Base-by-base conservation (phyloP, 495 filamentous ascomycete genomes). In the Aspergillus bertholletiae region DNA sequence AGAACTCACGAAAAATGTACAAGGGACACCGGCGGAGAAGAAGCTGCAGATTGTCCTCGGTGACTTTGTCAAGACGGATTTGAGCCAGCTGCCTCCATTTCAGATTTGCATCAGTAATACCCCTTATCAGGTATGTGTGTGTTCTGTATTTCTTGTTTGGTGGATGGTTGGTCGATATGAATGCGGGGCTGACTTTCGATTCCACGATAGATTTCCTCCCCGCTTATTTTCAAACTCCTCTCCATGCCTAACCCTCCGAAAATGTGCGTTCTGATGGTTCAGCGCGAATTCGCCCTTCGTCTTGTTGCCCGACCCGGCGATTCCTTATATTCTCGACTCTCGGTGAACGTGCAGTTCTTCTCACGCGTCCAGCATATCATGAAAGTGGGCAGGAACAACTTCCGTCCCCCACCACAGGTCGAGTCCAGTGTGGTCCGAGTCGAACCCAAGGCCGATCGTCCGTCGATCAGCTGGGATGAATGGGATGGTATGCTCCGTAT, bases 31-130 rank as follows among this genome's bases (percentile, higher is more conserved):
- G 39, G 18, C 17, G 17, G 39, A 43, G 39, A 43, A 43, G 18
- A 17, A 18, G n/a, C 20, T 43, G n/a, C 39, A 43, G 39, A 43
- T 43, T 43, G 39, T 43, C 8, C 39, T 43, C 6, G 39, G 39
- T 20, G 39, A 43, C 11, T 43, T 43, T 43, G 13, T 43, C 18
- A 43, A 43, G 39, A 43, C 39, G 17, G 39, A 43, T 43, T 43
- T 43, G 39, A 43, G 7, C 22, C 39, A 43, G 39, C 9, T 43
- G 39, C 39, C 39, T 43, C 39, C 39, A 2, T 43, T 43, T 12
- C 39, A 43, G 39, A 43, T 43, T 43, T 43, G 39, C 20, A 43
- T 43, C 7, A 43, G 39, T 22, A 43, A 43, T 43, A 43, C 39
- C 20, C 39, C 39, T 22, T 43, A 43, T 43, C 39, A 43, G 39